A percentile compares a stretch with the other conserved stretches of the same genome.
These are phyloP conservation scores for Arthrobotrys conoides DNA, from an alignment of 2,329 filamentous ascomycete species.

Conservation along the genomic window DNA sequence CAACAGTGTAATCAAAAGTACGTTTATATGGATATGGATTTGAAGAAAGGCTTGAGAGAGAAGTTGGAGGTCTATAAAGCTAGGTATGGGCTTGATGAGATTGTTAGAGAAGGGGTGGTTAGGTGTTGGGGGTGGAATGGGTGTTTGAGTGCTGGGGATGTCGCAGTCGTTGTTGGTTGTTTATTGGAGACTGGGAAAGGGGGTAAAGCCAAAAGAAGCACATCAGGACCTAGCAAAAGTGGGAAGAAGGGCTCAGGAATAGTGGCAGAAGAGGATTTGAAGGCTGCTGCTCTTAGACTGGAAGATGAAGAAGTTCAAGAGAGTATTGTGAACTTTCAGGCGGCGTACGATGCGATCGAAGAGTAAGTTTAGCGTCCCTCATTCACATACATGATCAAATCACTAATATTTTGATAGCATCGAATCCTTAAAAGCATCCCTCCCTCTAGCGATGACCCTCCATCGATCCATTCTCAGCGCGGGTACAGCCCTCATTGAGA, in stretches of 20 bases:
- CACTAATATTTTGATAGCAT: slow-evolving; percentile 72
- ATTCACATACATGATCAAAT: neutral
- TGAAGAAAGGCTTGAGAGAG: slow-evolving; percentile 87
- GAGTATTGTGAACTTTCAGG: slow-evolving; percentile 78
- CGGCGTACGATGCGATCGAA: slow-evolving; percentile 79
- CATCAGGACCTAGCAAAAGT: slow-evolving; percentile 26
- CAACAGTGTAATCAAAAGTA: slow-evolving; percentile 96
- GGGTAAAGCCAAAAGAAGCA: slow-evolving; percentile 63
- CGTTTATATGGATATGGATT: slow-evolving; percentile 97
- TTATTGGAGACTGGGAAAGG: slow-evolving; percentile 89
- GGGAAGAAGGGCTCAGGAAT: neutral
- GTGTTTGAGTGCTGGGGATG: slow-evolving; percentile 91
- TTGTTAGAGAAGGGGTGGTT: slow-evolving; percentile 93
- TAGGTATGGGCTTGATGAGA: slow-evolving; percentile 91
- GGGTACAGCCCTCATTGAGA: slow-evolving; percentile 89
- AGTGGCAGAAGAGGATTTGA: slow-evolving; percentile 68
- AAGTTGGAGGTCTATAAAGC: slow-evolving; percentile 92
- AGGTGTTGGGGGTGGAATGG: slow-evolving; percentile 98
- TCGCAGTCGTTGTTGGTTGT: slow-evolving; percentile 91
- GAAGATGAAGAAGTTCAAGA: slow-evolving; percentile 72
- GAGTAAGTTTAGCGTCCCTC: slow-evolving; percentile 70
- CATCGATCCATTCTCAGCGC: slow-evolving; percentile 94
- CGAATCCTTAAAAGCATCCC: slow-evolving; percentile 79
- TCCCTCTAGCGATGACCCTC: slow-evolving; percentile 88
- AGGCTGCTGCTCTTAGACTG: slow-evolving; percentile 66